A percentile compares a stretch with the other conserved stretches of the same genome.
Conservation (phyloP, 345 rosid species). For the Odontarrhena argentea region DNA sequence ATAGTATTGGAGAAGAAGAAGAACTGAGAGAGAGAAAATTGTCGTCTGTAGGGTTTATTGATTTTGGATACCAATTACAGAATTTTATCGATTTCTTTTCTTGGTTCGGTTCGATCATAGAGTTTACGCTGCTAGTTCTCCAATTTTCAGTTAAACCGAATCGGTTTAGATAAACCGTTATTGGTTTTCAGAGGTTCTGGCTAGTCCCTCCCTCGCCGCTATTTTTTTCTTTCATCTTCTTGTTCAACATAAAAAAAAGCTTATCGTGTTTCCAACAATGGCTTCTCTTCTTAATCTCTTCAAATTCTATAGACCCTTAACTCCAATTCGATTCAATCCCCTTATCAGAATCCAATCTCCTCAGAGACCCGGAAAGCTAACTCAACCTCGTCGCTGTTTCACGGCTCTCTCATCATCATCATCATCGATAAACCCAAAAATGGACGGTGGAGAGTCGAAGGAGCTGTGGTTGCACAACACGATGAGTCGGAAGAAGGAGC, state of each 20-base stretch:
- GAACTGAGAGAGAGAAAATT: background rate
- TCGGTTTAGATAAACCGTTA: conserved; percentile 25
- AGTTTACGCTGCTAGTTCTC: too few relatives aligned
- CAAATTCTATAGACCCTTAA: conserved; percentile 52
- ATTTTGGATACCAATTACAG: too few relatives aligned
- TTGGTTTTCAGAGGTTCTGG: background rate
- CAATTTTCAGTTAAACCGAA: conserved; percentile 17
- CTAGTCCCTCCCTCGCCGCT: conserved; percentile 32
- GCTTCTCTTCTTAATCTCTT: conserved; percentile 55
- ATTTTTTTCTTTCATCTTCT: conserved; percentile 18
- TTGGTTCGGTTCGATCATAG: too few relatives aligned
- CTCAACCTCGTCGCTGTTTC: conserved; percentile 47
- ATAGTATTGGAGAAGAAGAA: background rate
- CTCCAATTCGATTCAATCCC: conserved; percentile 46
- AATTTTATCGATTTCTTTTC: too few relatives aligned
- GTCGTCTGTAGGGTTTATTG: conserved; percentile 6
- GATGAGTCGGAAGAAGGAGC: conserved; percentile 74
- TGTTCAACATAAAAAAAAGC: background rate
- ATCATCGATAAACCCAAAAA: conserved; percentile 21
- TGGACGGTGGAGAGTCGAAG: conserved; percentile 27
- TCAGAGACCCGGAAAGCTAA: conserved; percentile 35
- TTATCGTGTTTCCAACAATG: conserved; percentile 45
- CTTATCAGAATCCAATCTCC: conserved; percentile 36
- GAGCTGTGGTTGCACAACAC: conserved; percentile 86
- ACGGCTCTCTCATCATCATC: conserved; percentile 43